Evolutionary conservation across 768 basidiomycete species (phyloP).

Genomic region (Tricholoma terreum): DNA sequence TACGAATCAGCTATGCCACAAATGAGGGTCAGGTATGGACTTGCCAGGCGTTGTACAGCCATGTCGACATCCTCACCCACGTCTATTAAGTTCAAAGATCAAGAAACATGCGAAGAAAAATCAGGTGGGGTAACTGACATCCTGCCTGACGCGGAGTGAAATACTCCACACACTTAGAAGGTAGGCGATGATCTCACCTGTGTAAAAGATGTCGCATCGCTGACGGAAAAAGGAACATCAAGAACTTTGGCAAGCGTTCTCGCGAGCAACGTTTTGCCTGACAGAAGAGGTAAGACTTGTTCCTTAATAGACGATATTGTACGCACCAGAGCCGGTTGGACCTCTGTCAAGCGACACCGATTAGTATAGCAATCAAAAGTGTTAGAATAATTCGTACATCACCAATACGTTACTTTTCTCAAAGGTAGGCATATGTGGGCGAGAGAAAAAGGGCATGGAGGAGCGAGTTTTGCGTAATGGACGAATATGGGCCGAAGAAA

Average conservation of each 20-base stretch:
- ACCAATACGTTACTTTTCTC: constrained; percentile 97
- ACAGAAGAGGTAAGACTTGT: constrained; percentile 1
- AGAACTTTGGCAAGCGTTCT: constrained; percentile 87
- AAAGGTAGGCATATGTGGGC: constrained; percentile 55
- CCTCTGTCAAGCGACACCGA: constrained; percentile 43
- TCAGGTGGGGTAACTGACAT: constrained; percentile 46
- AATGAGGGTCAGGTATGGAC: constrained; percentile 11
- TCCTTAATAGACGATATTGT: not conserved
- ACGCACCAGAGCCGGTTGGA: constrained; percentile 79
- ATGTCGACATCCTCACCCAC: constrained; percentile 97
- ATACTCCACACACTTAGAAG: not conserved
- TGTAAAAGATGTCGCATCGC: constrained; percentile 92
- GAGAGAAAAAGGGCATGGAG: constrained; percentile 35
- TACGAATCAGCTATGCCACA: not conserved
- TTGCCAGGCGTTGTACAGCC: constrained; percentile 79
- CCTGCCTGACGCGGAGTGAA: constrained; percentile 48
- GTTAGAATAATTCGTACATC: constrained; percentile 49
- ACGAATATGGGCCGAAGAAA: constrained; percentile 58
- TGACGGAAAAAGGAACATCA: constrained; percentile 92
- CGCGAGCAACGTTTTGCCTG: constrained; percentile 89
- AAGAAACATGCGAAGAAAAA: not conserved
- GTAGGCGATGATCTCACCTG: constrained; percentile 45
- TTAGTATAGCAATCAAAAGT: not conserved
- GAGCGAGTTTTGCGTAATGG: constrained; percentile 50
- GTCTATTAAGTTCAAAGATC: constrained; percentile 45